A percentile compares a stretch with the other conserved stretches of the same genome.
Conservation (phyloP, 2,329 filamentous ascomycete genomes). For the Orbilia quercus region DNA sequence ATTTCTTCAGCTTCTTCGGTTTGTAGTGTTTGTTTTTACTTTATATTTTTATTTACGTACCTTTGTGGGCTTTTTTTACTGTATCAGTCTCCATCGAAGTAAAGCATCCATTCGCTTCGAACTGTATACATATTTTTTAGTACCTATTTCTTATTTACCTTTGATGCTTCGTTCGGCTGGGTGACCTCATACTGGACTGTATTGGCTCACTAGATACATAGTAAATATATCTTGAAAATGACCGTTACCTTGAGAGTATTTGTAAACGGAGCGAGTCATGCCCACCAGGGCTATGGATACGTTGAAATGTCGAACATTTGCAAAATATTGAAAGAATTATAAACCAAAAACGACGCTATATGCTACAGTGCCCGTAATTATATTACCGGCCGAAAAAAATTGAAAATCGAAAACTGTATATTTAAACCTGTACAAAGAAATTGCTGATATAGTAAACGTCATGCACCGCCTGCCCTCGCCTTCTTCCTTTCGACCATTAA, state of each 20-base stretch:
- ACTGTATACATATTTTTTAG: conserved; percentile 36
- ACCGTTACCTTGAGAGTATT: too few species aligned
- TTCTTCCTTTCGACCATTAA: conserved; percentile 67
- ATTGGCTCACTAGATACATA: conserved; percentile 5
- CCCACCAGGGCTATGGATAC: too few species aligned
- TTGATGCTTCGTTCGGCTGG: too few species aligned
- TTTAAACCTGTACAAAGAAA: neutral
- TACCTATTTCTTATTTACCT: conserved; percentile 3
- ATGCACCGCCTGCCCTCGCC: neutral
- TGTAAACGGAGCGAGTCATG: too few species aligned
- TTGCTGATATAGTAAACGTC: neutral
- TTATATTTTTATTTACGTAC: conserved; percentile 9
- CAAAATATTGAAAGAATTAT: neutral
- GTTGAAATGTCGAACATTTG: too few species aligned
- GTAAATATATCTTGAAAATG: conserved; percentile 3
- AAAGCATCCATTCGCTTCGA: conserved; percentile 36
- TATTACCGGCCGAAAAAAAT: neutral
- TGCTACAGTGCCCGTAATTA: neutral
- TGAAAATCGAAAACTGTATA: conserved; percentile 3
- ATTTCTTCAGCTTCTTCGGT: conserved; percentile 11
- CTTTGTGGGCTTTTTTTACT: conserved; percentile 13
- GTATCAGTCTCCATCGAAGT: conserved; percentile 13
- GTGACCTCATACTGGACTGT: neutral
- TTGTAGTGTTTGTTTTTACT: conserved; percentile 18
- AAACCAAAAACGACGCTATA: neutral